Base-by-base conservation (phyloP, 2,329 filamentous ascomycete species). In the Coniella lustricola region DNA sequence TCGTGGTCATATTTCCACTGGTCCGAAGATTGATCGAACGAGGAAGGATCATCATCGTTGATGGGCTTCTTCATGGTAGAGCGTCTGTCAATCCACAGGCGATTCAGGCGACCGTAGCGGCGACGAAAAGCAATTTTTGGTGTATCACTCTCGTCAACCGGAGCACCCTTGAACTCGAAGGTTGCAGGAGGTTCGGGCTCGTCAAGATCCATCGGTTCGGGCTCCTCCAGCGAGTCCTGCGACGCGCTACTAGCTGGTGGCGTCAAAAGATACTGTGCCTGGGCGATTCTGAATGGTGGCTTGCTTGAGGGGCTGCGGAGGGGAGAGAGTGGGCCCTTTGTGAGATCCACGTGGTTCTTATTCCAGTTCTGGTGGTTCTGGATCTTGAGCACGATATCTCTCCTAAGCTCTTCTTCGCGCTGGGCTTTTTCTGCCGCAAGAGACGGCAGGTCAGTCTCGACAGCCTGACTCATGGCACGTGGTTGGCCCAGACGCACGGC, bases 311-410 rank as follows among this genome's bases (percentile, higher is more conserved):
- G 74, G 51, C 88, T 84, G 60, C 80, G 74, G 37, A 87, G 81
- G 18, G 90, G 90, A 44, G 87, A 88, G 56, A 97, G 77, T 44
- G 91, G 90, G 56, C 84, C 83, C 70, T 84, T 82, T 53, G 91
- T 96, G 63, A 90, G 77, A 69, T 97, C 90, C 59, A 94, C 79
- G 71, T 88, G 90, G 61, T 87, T 85, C 59, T 87, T 77, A 67
- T 96, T 96, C 90, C 91, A 96, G 64, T 86, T 83, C 58, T 85
- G 81, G 68, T 96, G 91, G 67, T 93, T 91, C 59, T 85, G 78
- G 47, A 94, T 82, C 67, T 94, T 91, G 58, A 81, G 81, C 65
- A 94, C 87, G 63, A 97, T 88, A 60, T 94, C 89, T 55, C 76
- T 76, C 54, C 85, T 77, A 57, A 96, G 82, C 58, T 87, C 81